These are phyloP conservation scores for Neospora caninum DNA, from an alignment of 169 alveolate species.

Conservation along the genomic window DNA sequence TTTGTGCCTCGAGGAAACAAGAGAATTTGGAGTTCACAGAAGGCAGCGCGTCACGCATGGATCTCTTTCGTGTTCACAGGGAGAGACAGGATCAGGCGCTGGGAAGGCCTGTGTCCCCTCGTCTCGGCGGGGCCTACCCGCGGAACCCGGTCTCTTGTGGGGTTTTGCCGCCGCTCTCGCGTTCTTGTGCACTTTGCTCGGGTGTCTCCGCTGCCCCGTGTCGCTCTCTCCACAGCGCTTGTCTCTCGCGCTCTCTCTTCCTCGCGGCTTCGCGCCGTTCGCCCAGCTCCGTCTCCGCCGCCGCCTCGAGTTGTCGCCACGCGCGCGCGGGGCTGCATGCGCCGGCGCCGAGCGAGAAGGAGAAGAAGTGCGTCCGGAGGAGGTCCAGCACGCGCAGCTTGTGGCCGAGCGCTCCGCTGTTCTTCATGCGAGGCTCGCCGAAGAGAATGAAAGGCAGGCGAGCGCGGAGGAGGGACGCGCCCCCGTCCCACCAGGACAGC, in stretches of 20 bases:
- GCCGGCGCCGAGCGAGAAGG: not conserved
- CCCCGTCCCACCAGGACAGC: slow-evolving; percentile 59
- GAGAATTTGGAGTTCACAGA: no score
- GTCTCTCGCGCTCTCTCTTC: not conserved
- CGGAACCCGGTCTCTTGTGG: no score
- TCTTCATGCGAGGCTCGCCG: slow-evolving; percentile 1
- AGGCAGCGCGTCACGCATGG: no score
- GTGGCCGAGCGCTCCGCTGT: not conserved
- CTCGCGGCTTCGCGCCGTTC: not conserved
- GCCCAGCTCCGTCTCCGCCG: not conserved
- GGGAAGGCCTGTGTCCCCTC: no score
- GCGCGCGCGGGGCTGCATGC: not conserved
- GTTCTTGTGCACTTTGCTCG: not conserved
- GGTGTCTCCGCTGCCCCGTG: not conserved
- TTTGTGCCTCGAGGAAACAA: no score
- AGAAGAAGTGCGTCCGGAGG: slow-evolving; percentile 11
- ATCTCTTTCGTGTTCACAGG: no score
- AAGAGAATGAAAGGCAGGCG: slow-evolving; percentile 45
- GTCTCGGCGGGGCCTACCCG: no score
- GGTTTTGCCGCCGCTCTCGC: not conserved
- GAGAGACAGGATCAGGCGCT: no score
- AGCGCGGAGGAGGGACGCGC: slow-evolving; percentile 31
- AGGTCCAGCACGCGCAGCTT: slow-evolving; percentile 7
- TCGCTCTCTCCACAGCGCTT: not conserved
- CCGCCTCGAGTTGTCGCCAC: not conserved